Conservation (phyloP, 768 basidiomycete genomes). For the Lactarius evosmus region DNA sequence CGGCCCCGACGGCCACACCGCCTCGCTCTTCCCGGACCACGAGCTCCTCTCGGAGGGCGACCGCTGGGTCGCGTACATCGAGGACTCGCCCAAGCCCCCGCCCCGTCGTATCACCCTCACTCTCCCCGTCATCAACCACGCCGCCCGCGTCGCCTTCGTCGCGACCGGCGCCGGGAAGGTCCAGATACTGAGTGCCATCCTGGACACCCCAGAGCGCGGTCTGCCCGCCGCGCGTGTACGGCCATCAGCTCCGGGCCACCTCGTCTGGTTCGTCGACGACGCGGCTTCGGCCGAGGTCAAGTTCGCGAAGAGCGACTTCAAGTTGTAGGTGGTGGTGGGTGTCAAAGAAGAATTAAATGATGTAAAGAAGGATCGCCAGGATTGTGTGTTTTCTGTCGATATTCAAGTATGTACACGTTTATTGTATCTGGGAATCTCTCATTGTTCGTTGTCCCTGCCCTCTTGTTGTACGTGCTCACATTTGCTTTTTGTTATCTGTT, state of each 20-base stretch:
- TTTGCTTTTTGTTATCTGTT: slow-evolving; percentile 8
- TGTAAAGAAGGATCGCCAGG: neutral
- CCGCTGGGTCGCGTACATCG: slow-evolving; percentile 92
- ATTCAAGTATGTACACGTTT: slow-evolving; percentile 9
- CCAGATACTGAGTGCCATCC: slow-evolving; percentile 63
- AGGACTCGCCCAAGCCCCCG: slow-evolving; percentile 94
- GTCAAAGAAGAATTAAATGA: slow-evolving; percentile 12
- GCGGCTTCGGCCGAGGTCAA: slow-evolving; percentile 65
- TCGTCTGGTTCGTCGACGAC: slow-evolving; percentile 95
- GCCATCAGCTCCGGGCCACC: slow-evolving; percentile 73
- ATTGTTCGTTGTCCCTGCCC: slow-evolving; percentile 6
- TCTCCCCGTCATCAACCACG: slow-evolving; percentile 86
- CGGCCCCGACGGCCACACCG: slow-evolving; percentile 98
- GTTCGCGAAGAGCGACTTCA: slow-evolving; percentile 56
- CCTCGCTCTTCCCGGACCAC: slow-evolving; percentile 95
- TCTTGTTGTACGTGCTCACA: slow-evolving; percentile 19
- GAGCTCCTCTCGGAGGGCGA: slow-evolving; percentile 77
- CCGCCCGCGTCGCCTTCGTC: slow-evolving; percentile 85
- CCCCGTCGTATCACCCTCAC: slow-evolving; percentile 89
- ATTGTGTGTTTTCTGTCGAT: neutral
- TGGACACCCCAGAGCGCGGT: slow-evolving; percentile 76
- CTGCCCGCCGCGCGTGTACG: slow-evolving; percentile 82
- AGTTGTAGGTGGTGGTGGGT: slow-evolving; percentile 46
- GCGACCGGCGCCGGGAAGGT: slow-evolving; percentile 80
- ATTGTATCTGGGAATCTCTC: neutral